Conservation (phyloP, 1,139 yeast species). For the Nakaseomyces nivariensis region DNA sequence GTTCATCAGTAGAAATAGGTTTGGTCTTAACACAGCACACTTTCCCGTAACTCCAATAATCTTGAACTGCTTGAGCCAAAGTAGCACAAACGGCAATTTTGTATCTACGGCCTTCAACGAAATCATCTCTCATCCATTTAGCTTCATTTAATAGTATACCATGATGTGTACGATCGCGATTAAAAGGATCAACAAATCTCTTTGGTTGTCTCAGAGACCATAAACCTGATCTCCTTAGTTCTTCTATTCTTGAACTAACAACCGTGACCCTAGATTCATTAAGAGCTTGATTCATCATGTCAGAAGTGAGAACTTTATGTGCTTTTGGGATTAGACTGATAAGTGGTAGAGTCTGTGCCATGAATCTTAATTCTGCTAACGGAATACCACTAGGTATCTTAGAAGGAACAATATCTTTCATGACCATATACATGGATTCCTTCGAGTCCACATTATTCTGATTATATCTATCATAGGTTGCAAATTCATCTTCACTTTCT, state of each 20-base stretch:
- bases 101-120: constrained; percentile 57
- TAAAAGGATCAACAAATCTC: constrained; percentile 57
- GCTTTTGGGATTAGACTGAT: constrained; percentile 74
- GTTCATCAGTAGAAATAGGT: constrained; percentile 5
- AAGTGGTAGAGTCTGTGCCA: constrained; percentile 80
- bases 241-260: constrained; percentile 87
- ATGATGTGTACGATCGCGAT: constrained; percentile 47
- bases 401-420: constrained; percentile 41
- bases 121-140: constrained; percentile 77
- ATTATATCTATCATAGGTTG: constrained; percentile 12
- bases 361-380: constrained; percentile 73
- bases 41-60: constrained; percentile 71
- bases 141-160: constrained; percentile 68
- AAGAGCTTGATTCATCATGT: constrained; percentile 72
- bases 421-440: constrained; percentile 34
- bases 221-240: constrained; percentile 71
- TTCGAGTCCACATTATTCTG: constrained; percentile 25
- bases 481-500: constrained; percentile 3
- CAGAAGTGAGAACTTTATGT: constrained; percentile 78
- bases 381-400: constrained; percentile 51
- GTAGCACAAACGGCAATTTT: constrained; percentile 61
- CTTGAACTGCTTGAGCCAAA: constrained; percentile 62
- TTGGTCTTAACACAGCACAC: constrained; percentile 45
- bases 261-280: constrained; percentile 92
- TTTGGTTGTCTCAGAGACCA: constrained; percentile 91